Percentiles rank a stretch among this genome's conserved stretches.
Evolutionary conservation across 2,329 filamentous ascomycete genomes (phyloP).

Genomic region (Hypomyces perniciosus): DNA sequence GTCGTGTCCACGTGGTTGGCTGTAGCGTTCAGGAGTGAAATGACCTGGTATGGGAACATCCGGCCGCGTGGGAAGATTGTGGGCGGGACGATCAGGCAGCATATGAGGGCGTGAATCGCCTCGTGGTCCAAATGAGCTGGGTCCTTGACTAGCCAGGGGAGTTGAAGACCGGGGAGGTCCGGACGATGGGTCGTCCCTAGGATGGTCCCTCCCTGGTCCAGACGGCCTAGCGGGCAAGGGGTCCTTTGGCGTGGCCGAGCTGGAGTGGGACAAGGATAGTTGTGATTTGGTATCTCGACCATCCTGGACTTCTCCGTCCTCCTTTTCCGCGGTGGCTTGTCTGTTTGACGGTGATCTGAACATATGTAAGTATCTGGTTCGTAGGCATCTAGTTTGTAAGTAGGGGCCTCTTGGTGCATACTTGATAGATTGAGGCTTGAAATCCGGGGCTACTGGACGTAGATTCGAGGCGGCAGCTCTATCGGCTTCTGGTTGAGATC

Average conservation of each 20-base stretch:
- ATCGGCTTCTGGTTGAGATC: conserved; percentile 24
- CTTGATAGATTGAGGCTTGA: conserved; percentile 49
- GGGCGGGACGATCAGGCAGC: conserved; percentile 32
- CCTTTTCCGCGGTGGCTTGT: conserved; percentile 43
- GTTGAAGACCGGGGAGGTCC: conserved; percentile 23
- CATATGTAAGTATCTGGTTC: conserved; percentile 14
- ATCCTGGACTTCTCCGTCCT: conserved; percentile 70
- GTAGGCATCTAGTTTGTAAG: not conserved
- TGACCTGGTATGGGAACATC: conserved; percentile 50
- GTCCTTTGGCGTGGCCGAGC: conserved; percentile 24
- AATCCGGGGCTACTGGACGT: conserved; percentile 56
- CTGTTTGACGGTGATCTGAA: conserved; percentile 16
- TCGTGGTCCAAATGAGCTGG: conserved; percentile 18
- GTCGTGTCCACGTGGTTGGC: conserved; percentile 35
- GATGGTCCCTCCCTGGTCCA: conserved; percentile 20
- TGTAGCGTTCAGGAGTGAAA: conserved; percentile 41
- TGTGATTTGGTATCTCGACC: conserved; percentile 30
- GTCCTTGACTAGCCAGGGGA: conserved; percentile 16
- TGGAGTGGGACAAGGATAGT: not conserved
- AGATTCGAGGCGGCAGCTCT: conserved; percentile 35
- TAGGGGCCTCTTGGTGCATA: conserved; percentile 23
- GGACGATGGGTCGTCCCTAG: conserved; percentile 20
- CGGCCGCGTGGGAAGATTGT: conserved; percentile 50
- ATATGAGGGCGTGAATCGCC: conserved; percentile 28
- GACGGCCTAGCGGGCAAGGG: conserved; percentile 28